Evolutionary conservation across 2,329 filamentous ascomycete genomes (phyloP).

Genomic region (Paecilomyces sp.): DNA sequence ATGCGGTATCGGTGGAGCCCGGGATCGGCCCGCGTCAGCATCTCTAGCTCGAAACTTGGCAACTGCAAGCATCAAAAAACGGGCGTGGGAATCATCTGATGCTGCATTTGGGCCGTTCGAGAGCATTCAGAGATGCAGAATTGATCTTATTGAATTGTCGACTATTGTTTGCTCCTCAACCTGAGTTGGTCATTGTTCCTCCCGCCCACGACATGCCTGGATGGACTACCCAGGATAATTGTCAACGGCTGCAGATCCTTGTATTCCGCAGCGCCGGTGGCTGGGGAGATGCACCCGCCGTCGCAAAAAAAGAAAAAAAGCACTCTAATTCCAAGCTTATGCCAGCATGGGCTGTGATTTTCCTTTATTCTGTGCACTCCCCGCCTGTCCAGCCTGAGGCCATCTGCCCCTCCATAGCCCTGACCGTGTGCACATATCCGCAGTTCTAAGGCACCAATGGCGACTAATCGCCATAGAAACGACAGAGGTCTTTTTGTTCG

Average conservation of each 20-base stretch:
- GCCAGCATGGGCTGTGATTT: not conserved
- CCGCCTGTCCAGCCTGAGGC: not conserved
- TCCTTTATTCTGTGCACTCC: not conserved
- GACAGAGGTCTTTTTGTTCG: not conserved
- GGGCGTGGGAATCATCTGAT: not conserved
- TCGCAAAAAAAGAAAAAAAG: not conserved
- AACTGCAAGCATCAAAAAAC: not conserved
- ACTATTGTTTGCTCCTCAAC: not conserved
- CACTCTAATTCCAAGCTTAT: not conserved
- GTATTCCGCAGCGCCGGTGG: not conserved
- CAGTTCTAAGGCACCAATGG: not conserved
- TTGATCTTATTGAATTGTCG: not conserved
- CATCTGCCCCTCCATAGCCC: not conserved
- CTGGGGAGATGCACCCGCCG: not conserved
- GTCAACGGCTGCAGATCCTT: not conserved
- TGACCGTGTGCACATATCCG: not conserved
- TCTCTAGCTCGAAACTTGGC: not conserved
- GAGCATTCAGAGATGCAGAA: not conserved
- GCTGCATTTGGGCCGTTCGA: not conserved
- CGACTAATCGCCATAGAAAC: not conserved
- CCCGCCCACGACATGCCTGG: not conserved
- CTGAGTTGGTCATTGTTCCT: not conserved
- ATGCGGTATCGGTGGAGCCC: not conserved
- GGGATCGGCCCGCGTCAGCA: not conserved
- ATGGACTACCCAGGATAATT: not conserved